Percentiles rank a stretch among this genome's conserved stretches.
phyloP scores from a whole-genome alignment of 1,284 basidiomycete genomes.

The Ceratobasidium sp. region DNA sequence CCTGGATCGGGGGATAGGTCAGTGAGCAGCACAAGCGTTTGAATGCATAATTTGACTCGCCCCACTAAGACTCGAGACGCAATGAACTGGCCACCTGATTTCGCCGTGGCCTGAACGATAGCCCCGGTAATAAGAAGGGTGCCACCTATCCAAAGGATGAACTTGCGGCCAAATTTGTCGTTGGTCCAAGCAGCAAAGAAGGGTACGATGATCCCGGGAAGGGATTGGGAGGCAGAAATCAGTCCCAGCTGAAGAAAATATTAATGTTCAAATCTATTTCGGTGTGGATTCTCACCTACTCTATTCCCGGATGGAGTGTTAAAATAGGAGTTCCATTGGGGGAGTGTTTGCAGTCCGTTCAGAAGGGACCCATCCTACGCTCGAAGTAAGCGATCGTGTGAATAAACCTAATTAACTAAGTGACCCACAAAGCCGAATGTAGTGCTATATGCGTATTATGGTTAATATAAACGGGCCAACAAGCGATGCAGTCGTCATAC shows the following conservation, averaged over 20 bases:
- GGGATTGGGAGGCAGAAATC: background rate
- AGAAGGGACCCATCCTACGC: background rate
- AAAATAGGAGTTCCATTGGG: background rate
- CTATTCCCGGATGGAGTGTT: background rate
- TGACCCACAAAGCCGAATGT: background rate
- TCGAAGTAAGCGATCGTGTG: background rate
- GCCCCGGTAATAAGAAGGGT: background rate
- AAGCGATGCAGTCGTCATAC: background rate
- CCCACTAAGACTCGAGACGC: background rate
- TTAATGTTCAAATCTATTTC: background rate
- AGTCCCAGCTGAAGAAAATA: background rate
- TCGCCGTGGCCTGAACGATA: background rate
- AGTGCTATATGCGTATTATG: background rate
- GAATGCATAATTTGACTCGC: background rate
- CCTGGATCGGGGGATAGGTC: background rate
- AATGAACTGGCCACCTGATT: background rate
- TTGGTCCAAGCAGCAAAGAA: background rate
- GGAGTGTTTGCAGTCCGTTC: background rate
- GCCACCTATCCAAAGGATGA: background rate
- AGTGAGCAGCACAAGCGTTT: background rate
- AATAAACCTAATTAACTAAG: background rate
- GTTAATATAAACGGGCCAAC: background rate
- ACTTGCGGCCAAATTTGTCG: background rate
- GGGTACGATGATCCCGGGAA: background rate
- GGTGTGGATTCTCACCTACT: background rate